Evolutionary conservation across 306 rosid genomes (phyloP).

Genomic region (Lupinus albus): DNA sequence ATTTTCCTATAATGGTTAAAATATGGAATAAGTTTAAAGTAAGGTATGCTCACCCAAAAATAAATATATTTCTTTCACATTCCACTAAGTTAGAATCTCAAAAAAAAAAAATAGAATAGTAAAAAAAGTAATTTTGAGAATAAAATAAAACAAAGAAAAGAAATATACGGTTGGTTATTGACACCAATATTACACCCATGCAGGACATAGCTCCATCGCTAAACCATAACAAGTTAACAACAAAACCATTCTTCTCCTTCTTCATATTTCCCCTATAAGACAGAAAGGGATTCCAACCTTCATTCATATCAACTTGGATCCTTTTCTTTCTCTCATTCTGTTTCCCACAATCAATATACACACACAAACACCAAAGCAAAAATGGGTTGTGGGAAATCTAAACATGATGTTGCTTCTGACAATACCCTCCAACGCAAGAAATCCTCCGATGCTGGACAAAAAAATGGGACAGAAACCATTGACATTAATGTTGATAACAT

Average conservation of each 20-base stretch:
- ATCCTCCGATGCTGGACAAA: conserved; percentile 37
- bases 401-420: conserved; percentile 63
- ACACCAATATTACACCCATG: conserved; percentile 46
- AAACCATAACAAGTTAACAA: conserved; percentile 36
- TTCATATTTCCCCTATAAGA: not conserved
- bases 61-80: no score
- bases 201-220: conserved; percentile 42
- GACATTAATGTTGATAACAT: not conserved
- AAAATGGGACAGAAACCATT: conserved; percentile 13
- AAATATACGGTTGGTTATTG: conserved; percentile 27
- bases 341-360: conserved; percentile 19
- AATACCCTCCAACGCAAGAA: conserved; percentile 54
- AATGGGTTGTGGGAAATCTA: conserved; percentile 93
- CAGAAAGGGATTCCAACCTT: not conserved
- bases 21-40: no score
- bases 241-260: not conserved
- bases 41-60: no score
- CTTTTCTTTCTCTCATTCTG: not conserved
- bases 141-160: no score
- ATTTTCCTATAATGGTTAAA: no score
- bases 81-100: no score
- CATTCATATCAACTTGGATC: conserved; percentile 15
- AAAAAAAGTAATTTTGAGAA: no score
- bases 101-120: no score
- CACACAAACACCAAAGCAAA: not conserved